Base-by-base conservation (phyloP, 2,329 filamentous ascomycete species). In the Diaporthe velutina region DNA sequence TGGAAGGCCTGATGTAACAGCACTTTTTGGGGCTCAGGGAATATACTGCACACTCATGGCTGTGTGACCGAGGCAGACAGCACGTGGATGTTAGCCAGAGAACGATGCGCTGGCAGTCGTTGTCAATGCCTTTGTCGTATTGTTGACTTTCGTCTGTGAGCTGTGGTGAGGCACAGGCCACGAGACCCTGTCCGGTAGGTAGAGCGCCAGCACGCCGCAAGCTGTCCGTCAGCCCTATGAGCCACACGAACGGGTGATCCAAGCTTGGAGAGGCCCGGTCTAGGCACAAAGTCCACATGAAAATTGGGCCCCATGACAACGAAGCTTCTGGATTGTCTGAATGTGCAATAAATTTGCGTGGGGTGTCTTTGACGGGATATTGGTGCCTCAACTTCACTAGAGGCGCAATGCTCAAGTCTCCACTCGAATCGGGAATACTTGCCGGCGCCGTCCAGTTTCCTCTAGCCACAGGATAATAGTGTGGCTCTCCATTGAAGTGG, bases 201-300 rank as follows among this genome's bases (percentile, higher is more conserved):
- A 38, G 33, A 28, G 45, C 33, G 33, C 64, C 64, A 68, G 40
- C 48, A 68, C 19, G 10, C 25, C 48, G n/a, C 33, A 22, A 38
- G n/a, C 33, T 38, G 64, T 13, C 60, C 45, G 60, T 67, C 64
- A 68, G 64, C 64, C 64, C 64, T 68, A 68, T 40, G 64, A 52
- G 64, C 61, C 64, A 52, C 64, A 17, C 33, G 64, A 68, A 68
- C 48, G 8, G 64, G 33, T 54, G 64, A 68, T 54, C 64, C 64
- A 30, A 68, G 64, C 64, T 40, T 68, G 64, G 17, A 54, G 4
- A 38, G 33, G 38, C 45, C 45, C 64, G 25, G n/a, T 38, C 33
- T 28, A 38, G 45, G 64, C 45, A 50, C 22, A 8, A 48, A 52
- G 48, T 38, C 64, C 64, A 40, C 64, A 25, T 40, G 19, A 40